These are phyloP conservation scores for Lachnellula occidentalis DNA, from an alignment of 2,329 filamentous ascomycete species.

Conservation along the genomic window DNA sequence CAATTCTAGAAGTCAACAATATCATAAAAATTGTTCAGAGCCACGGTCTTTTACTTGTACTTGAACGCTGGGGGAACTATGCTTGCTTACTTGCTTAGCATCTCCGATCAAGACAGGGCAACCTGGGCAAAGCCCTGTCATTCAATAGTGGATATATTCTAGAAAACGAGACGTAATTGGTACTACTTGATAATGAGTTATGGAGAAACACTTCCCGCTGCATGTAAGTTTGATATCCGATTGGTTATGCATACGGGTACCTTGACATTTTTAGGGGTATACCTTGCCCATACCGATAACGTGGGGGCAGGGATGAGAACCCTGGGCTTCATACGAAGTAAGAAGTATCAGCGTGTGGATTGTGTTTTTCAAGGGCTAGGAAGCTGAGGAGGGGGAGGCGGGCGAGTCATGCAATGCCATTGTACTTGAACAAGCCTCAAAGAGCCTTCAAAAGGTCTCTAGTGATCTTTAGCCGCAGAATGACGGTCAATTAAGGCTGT, in stretches of 20 bases:
- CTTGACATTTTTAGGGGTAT: background rate
- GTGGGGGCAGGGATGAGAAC: background rate
- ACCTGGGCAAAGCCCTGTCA: background rate
- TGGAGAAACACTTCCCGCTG: background rate
- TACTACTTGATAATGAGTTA: background rate
- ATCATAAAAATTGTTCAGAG: too few species aligned
- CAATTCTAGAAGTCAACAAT: background rate
- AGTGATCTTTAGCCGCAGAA: too few species aligned
- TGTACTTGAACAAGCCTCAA: background rate
- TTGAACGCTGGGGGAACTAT: background rate
- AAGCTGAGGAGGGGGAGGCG: background rate
- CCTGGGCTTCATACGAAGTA: background rate
- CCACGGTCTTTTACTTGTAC: background rate
- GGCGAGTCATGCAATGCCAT: background rate
- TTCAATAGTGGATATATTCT: background rate
- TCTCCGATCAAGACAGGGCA: background rate
- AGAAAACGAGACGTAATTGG: background rate
- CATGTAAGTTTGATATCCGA: background rate
- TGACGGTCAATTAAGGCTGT: too few species aligned
- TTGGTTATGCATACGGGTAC: background rate
- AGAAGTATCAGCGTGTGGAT: background rate
- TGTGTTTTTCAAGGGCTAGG: background rate
- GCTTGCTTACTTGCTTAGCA: background rate
- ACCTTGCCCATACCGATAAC: background rate
- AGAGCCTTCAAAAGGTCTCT: too few species aligned